Evolutionary conservation across 2,329 filamentous ascomycete genomes (phyloP), one percentile per base, ranked within the genome.

Genomic region (Aureobasidium sp.): DNA sequence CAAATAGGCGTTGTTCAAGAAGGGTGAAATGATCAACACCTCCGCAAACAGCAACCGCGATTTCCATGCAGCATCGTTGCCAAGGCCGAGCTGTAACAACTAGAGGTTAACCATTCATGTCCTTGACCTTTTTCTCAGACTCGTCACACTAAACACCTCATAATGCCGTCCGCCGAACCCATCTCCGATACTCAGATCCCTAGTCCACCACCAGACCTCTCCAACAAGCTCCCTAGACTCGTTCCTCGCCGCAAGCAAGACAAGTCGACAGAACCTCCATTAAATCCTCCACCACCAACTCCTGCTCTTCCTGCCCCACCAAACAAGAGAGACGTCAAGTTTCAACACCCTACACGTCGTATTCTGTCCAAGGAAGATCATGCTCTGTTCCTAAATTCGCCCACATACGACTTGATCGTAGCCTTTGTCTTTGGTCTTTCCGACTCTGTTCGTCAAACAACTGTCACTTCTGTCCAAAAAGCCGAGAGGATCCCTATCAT

Each of bases 381-480:
- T 72, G 82, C 89, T 20, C 76, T 91, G 4, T 99, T 97, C 70
- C 81, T 91, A 20, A 77, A 83, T 0, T 97, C 92, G 0, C 80
- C 87, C 0, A 87, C 92, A 7, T 88, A 90, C 73, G 80, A 80
- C 8, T 82, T 97, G 44, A 82, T 99, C 47, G 79, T 89, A 63
- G 85, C 89, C 23, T 99, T 96, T 76, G 82, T 97, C 65, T 97
- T 96, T 74, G 84, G 84, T 10, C 84, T 99, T 26, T 87, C 91
- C 48, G 92, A 97, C 69, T 86, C 89, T 4, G 89, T 96, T 48
- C 79, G 85, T 55, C 86, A 89, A 70, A 84, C 80, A 32, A 84
- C 88, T 7, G 82, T 88, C 65, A 88, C 87, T 2, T 74, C 76
- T 37, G 79, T 87, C 6, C 76, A 85, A 63, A 79, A 80, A 29